Conservation (phyloP, 1,284 basidiomycete species). For the Leccinum subrobustum region DNA sequence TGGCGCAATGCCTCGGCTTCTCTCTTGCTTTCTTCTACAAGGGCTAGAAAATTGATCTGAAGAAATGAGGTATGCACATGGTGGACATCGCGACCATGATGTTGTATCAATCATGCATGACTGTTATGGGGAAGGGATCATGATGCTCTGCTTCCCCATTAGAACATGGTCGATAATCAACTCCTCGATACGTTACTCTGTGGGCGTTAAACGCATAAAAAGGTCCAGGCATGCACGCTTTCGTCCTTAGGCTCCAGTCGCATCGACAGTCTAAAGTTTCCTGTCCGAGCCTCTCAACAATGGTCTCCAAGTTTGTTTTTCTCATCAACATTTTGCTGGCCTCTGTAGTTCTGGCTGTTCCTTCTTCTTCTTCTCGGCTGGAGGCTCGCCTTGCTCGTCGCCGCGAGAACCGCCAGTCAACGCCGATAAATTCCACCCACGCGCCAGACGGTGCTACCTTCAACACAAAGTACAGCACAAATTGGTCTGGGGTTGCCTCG, state of each 20-base stretch:
- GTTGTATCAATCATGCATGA: not conserved
- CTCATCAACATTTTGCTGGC: not conserved
- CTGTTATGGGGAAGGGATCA: not conserved
- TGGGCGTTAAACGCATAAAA: not conserved
- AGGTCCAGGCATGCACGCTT: not conserved
- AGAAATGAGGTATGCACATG: not conserved
- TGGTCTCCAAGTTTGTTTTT: not conserved
- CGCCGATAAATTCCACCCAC: not conserved
- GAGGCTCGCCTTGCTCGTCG: not conserved
- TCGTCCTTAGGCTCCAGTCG: not conserved
- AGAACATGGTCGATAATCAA: not conserved
- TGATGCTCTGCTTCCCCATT: not conserved
- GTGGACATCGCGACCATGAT: not conserved
- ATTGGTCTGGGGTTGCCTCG: not conserved
- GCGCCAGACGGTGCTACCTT: not conserved
- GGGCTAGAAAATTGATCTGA: not conserved
- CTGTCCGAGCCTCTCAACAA: not conserved
- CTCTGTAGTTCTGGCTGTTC: not conserved
- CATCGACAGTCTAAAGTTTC: not conserved
- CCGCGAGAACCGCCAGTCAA: not conserved
- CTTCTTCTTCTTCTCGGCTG: not conserved
- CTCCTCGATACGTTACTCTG: not conserved
- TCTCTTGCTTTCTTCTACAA: not conserved
- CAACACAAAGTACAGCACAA: not conserved
- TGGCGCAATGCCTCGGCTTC: not conserved